phyloP scores from a whole-genome alignment of 306 rosid genomes.

The Pyrus bretschneideri region DNA sequence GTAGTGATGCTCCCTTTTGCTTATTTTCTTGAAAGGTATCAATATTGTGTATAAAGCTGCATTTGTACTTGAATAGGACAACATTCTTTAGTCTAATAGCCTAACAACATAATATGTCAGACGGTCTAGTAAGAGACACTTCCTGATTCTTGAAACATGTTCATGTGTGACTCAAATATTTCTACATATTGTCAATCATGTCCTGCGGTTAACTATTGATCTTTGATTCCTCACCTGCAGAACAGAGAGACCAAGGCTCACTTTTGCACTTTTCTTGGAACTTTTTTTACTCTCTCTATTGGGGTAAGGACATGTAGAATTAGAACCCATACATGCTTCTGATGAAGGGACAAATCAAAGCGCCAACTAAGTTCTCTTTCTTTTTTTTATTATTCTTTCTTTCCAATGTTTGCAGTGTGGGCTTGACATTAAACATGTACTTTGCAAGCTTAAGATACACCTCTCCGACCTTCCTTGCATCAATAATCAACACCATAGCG shows the following conservation, averaged over 20 bases:
- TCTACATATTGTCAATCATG: neutral
- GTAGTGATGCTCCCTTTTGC: slow-evolving; percentile 64
- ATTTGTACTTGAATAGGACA: neutral
- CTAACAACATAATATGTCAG: neutral
- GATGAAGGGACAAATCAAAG: neutral
- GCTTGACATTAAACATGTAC: slow-evolving; percentile 56
- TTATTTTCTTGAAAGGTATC: slow-evolving; percentile 67
- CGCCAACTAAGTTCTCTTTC: neutral
- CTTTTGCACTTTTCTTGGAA: slow-evolving; percentile 49
- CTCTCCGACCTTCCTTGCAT: slow-evolving; percentile 69
- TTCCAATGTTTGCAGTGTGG: slow-evolving; percentile 40
- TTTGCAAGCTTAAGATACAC: slow-evolving; percentile 75
- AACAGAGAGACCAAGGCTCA: slow-evolving; percentile 58
- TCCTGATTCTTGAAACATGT: neutral
- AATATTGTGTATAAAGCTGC: neutral
- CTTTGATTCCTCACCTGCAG: slow-evolving; percentile 27
- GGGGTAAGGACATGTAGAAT: slow-evolving; percentile 42
- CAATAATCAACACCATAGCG: slow-evolving; percentile 63
- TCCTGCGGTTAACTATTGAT: neutral
- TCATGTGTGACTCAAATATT: neutral
- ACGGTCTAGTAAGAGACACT: neutral
- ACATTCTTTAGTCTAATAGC: neutral
- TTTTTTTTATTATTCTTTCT: neutral
- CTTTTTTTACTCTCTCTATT: slow-evolving; percentile 68
- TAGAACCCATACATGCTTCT: neutral